Evolutionary conservation across 805 yeast species (phyloP), one percentile per base, ranked within the genome.

Genomic region (Clavispora santaluciae): DNA sequence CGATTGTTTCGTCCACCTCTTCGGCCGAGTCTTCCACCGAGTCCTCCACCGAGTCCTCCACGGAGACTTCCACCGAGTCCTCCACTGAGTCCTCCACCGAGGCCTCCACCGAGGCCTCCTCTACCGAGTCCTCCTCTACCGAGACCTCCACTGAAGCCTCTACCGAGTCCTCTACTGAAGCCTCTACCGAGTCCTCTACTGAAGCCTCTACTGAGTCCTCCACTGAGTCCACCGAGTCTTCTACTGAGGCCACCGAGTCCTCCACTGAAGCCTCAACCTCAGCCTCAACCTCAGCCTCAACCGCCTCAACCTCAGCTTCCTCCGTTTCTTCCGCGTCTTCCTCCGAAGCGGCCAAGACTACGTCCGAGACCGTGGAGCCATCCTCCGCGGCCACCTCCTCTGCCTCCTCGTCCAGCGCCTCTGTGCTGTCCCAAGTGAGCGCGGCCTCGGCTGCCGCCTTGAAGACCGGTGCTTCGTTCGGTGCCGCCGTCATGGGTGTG

Each of bases 401-500:
- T 17, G 36, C 30, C 22, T 31, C 56, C 21, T 34, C 49, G 15
- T 15, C n/a, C 60, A 43, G 26, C 42, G 6, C 60, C 67, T 54
- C 56, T 18, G 23, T 41, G 15, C 6, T 22, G 28, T 21, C 24
- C n/a, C 10, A 21, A 6, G 35, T 15, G 13, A 25, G 30, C 17
- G 11, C 35, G 5, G 35, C 33, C 29, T 52, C 50, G 62, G 50
- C 58, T 38, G 57, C 54, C 22, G 59, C 46, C 29, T 50, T 45
- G 45, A 61, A 54, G 23, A 29, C 38, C 21, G 67, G 61, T 41
- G 48, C 53, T 33, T 53, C 60, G 21, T 41, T 67, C 40, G 67
- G 65, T 35, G 71, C 70, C 24, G 64, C 67, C 45, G 46, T 66
- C 12, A 63, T 62, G 43, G 74, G 72, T 38, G 53, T 70, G 18